Percentiles rank a stretch among this genome's conserved stretches.
These are phyloP conservation scores for Gossypium sturtianum DNA, from an alignment of 345 rosid species.

Conservation along the genomic window DNA sequence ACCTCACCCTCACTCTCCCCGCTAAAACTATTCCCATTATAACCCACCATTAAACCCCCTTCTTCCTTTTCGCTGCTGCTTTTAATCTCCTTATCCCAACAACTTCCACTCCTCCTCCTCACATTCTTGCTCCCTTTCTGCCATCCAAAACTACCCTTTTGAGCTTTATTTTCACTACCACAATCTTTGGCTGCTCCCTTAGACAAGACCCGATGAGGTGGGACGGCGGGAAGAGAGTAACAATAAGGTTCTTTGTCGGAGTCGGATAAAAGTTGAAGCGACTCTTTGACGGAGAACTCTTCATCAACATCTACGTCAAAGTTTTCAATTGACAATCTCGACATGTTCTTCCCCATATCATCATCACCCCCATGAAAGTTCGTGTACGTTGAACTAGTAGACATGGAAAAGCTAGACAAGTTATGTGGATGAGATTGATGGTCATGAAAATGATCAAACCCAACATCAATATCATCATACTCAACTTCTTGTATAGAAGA, in stretches of 20 bases:
- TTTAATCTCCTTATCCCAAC: conserved; percentile 18
- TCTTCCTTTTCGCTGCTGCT: conserved; percentile 22
- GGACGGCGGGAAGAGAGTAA: conserved; percentile 57
- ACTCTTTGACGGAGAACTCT: conserved; percentile 38
- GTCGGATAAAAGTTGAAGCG: conserved; percentile 39
- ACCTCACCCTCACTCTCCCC: conserved; percentile 56
- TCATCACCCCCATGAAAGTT: conserved; percentile 31
- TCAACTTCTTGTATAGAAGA: conserved; percentile 30
- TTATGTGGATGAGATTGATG: conserved; percentile 24
- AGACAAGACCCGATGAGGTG: conserved; percentile 21
- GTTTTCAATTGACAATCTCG: conserved; percentile 53
- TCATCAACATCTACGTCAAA: conserved; percentile 67
- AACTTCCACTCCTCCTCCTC: conserved; percentile 15
- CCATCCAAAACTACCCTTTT: conserved; percentile 15
- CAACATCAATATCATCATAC: conserved; percentile 47
- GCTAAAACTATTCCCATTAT: conserved; percentile 30
- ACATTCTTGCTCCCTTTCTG: conserved; percentile 22
- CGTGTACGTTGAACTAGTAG: conserved; percentile 51
- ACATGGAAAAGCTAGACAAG: conserved; percentile 64
- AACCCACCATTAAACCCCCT: neutral
- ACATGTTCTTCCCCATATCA: conserved; percentile 18
- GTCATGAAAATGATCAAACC: conserved; percentile 19
- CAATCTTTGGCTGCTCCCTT: conserved; percentile 38
- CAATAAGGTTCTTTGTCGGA: conserved; percentile 49
- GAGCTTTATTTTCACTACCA: conserved; percentile 69